Base-by-base conservation (phyloP, 768 basidiomycete species). In the Trichaptum fuscoviolaceum region DNA sequence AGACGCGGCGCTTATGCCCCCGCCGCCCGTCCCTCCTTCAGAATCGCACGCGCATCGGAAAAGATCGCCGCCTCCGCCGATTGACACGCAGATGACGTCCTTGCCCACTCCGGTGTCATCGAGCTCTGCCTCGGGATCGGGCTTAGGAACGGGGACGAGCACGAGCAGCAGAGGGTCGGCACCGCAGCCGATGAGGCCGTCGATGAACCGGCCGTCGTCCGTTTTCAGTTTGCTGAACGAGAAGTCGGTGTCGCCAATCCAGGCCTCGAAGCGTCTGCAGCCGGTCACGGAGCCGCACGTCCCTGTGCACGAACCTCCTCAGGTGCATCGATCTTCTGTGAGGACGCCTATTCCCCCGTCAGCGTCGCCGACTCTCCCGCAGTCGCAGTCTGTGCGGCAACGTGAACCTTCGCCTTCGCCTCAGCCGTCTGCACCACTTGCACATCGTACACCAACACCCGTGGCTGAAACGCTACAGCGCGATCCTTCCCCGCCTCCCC, bases 1-100 rank as follows among this genome's bases (percentile, higher is more conserved):
- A 83, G 82, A 80, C 65, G 69, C 73, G 0, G 73, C 71, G 24
- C 77, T 76, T 18, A 81, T 83, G 85, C 84, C 85, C 5, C 85
- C 84, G 7, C 83, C 84, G 24, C 81, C 81, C 0, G 42, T 20
- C 9, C 10, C 60, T 10, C 25, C 34, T 2, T 4, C 2, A 35
- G 60, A 18, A 17, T 1, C 60, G 12, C 34, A 26, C 58, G 2
- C 34, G 15, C 34, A 10, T 17, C 60, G 5, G 15, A 26, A 35
- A n/a, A 61, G 60, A 15, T 61, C 34, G 5, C 60, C 60, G 34
- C 42, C 42, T 20, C 42, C 42, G 42, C 42, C 42, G 10, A 52
- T 52, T 12, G 42, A 52, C 10, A 52, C 42, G 15, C 42, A 52
- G 42, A 52, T 52, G 42, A 5, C 42, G 42, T 4, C 15, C 42